A percentile compares a stretch with the other conserved stretches of the same genome.
Evolutionary conservation across 1,139 yeast species (phyloP).

Genomic region (Hyphopichia buzzinii): DNA sequence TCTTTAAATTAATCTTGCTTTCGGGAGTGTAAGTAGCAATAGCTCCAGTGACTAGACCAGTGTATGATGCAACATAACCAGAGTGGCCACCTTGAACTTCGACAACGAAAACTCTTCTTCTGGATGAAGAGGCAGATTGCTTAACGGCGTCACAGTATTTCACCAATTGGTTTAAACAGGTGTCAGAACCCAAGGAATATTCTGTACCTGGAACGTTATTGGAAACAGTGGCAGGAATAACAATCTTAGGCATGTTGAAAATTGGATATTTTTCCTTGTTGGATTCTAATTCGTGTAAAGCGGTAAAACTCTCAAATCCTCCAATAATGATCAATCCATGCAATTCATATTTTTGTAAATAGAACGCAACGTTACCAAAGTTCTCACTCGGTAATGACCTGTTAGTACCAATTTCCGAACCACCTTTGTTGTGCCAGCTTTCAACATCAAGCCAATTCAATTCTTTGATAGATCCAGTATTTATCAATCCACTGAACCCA

Average conservation of each 20-base stretch:
- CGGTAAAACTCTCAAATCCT: slow-evolving; percentile 90
- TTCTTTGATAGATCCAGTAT: slow-evolving; percentile 73
- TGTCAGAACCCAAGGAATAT: slow-evolving; percentile 89
- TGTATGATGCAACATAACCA: slow-evolving; percentile 86
- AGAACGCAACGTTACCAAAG: slow-evolving; percentile 84
- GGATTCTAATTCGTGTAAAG: slow-evolving; percentile 74
- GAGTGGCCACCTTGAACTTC: slow-evolving; percentile 98
- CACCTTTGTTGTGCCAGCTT: slow-evolving; percentile 89
- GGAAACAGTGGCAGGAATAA: slow-evolving; percentile 94
- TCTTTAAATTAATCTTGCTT: slow-evolving; percentile 69
- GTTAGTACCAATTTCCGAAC: slow-evolving; percentile 94
- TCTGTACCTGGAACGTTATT: slow-evolving; percentile 98
- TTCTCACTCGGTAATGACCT: slow-evolving; percentile 81
- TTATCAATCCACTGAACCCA: slow-evolving; percentile 87
- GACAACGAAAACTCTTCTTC: slow-evolving; percentile 93
- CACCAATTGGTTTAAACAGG: slow-evolving; percentile 87
- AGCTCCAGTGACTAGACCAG: slow-evolving; percentile 91
- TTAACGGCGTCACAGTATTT: slow-evolving; percentile 92
- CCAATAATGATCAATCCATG: slow-evolving; percentile 90
- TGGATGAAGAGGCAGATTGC: slow-evolving; percentile 91
- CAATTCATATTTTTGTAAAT: slow-evolving; percentile 79
- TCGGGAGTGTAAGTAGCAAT: slow-evolving; percentile 94
- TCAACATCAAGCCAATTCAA: slow-evolving; percentile 84
- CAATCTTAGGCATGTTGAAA: slow-evolving; percentile 89
- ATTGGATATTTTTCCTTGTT: slow-evolving; percentile 79